A percentile compares a stretch with the other conserved stretches of the same genome.
Conservation (phyloP, 2,329 filamentous ascomycete genomes). For the Fusarium lateritium region DNA sequence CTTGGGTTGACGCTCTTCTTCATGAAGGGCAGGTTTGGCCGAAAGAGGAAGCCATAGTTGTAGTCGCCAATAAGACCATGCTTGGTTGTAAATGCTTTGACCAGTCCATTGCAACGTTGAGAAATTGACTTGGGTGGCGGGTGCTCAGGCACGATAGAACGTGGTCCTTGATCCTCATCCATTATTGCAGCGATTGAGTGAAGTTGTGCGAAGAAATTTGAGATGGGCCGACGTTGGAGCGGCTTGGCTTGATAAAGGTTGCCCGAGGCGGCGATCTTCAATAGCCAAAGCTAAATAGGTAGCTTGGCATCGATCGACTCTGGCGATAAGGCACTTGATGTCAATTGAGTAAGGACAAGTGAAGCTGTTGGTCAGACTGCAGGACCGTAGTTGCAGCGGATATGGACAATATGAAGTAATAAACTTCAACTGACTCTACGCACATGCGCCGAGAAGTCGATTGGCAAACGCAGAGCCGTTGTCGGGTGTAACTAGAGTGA, state of each 20-base stretch:
- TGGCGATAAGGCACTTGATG: neutral
- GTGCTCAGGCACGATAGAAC: constrained; percentile 62
- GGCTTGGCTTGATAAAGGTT: constrained; percentile 12
- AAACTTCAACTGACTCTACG: constrained; percentile 20
- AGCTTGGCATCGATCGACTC: constrained; percentile 19
- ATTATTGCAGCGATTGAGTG: constrained; percentile 53
- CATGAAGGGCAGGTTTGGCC: constrained; percentile 86
- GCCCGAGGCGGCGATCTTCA: constrained; percentile 16
- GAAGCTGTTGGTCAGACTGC: neutral
- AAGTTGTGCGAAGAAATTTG: constrained; percentile 20
- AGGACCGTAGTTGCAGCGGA: neutral
- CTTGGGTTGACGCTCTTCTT: constrained; percentile 66
- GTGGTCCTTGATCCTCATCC: constrained; percentile 70
- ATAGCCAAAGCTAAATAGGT: constrained; percentile 17
- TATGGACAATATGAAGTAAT: constrained; percentile 30
- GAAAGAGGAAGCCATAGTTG: constrained; percentile 92
- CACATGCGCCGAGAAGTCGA: constrained; percentile 12
- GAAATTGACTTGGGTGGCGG: constrained; percentile 52
- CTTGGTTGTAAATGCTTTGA: constrained; percentile 66
- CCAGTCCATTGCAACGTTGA: constrained; percentile 48
- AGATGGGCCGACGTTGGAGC: constrained; percentile 8
- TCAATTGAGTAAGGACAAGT: neutral
- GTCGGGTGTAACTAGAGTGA: constrained; percentile 37
- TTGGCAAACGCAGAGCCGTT: constrained; percentile 30
- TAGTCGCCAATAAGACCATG: constrained; percentile 88